These are phyloP conservation scores for Ploettnerulaceae sp. DNA, from an alignment of 2,329 filamentous ascomycete genomes.

Conservation along the genomic window DNA sequence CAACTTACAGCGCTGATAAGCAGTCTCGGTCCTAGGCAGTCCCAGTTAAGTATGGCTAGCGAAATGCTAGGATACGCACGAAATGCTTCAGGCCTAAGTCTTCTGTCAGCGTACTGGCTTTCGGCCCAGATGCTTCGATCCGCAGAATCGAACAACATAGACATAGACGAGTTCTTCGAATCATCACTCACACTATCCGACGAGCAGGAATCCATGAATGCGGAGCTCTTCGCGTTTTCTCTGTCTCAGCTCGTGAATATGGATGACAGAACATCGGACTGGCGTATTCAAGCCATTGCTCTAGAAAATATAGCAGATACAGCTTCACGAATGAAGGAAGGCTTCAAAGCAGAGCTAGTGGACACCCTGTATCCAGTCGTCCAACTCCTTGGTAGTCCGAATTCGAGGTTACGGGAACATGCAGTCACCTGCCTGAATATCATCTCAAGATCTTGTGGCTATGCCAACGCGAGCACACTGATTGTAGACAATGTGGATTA, in stretches of 20 bases:
- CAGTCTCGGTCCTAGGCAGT: conserved; percentile 51
- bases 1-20: conserved; percentile 55
- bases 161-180: conserved; percentile 64
- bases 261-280: conserved; percentile 50
- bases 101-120: conserved; percentile 75
- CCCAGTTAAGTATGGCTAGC: conserved; percentile 55
- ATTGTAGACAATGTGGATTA: conserved; percentile 94
- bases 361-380: conserved; percentile 90
- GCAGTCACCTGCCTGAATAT: conserved; percentile 79
- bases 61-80: conserved; percentile 62
- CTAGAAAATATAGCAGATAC: conserved; percentile 76
- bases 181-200: conserved; percentile 40
- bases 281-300: conserved; percentile 72
- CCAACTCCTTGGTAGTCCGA: conserved; percentile 74
- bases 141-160: conserved; percentile 45
- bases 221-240: conserved; percentile 61
- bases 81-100: conserved; percentile 51
- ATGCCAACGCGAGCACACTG: conserved; percentile 67
- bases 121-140: conserved; percentile 66
- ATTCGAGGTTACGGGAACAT: conserved; percentile 66
- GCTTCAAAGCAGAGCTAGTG: conserved; percentile 80
- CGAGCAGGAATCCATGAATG: conserved; percentile 44
- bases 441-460: conserved; percentile 71
- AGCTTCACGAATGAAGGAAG: conserved; percentile 58
- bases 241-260: conserved; percentile 54